phyloP scores from a whole-genome alignment of 1,284 basidiomycete species.

The Sparassis latifolia region DNA sequence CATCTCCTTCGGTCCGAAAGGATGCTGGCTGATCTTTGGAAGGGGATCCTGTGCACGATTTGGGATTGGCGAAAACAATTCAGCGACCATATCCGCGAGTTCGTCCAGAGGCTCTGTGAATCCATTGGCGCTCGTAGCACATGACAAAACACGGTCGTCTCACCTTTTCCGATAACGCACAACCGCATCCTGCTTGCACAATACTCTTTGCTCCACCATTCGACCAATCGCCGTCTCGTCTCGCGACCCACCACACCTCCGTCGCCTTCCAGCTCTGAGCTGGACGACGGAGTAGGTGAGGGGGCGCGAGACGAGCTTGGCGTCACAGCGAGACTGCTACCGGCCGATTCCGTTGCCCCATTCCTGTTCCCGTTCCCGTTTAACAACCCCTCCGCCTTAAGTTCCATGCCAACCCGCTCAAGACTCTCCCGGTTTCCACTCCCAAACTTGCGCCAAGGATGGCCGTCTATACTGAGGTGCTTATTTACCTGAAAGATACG shows the following conservation, averaged over 20 bases:
- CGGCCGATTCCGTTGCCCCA: constrained; percentile 16
- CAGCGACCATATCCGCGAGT: constrained; percentile 64
- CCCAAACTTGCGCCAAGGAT: constrained; percentile 92
- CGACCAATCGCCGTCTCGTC: constrained; percentile 84
- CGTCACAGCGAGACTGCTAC: constrained; percentile 34
- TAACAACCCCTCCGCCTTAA: constrained; percentile 43
- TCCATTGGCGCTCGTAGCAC: too few species aligned
- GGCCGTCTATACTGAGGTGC: constrained; percentile 72
- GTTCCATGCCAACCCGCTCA: constrained; percentile 57
- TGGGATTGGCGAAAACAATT: constrained; percentile 70
- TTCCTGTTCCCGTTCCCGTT: constrained; percentile 14
- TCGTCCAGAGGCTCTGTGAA: constrained; percentile 74
- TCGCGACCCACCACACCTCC: constrained; percentile 79
- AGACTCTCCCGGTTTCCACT: constrained; percentile 88
- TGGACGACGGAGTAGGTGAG: constrained; percentile 57
- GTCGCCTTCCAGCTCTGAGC: constrained; percentile 61
- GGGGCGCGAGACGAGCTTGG: constrained; percentile 48
- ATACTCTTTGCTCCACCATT: constrained; percentile 95
- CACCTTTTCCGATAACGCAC: constrained; percentile 86
- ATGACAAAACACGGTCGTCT: constrained; percentile 8
- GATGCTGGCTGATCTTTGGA: constrained; percentile 70
- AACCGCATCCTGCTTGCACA: constrained; percentile 93
- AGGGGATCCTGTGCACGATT: constrained; percentile 65
- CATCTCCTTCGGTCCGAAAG: constrained; percentile 69
- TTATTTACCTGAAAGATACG: constrained; percentile 97